phyloP scores from a whole-genome alignment of 2,329 filamentous ascomycete genomes.

The Leptographium galeiforme region DNA sequence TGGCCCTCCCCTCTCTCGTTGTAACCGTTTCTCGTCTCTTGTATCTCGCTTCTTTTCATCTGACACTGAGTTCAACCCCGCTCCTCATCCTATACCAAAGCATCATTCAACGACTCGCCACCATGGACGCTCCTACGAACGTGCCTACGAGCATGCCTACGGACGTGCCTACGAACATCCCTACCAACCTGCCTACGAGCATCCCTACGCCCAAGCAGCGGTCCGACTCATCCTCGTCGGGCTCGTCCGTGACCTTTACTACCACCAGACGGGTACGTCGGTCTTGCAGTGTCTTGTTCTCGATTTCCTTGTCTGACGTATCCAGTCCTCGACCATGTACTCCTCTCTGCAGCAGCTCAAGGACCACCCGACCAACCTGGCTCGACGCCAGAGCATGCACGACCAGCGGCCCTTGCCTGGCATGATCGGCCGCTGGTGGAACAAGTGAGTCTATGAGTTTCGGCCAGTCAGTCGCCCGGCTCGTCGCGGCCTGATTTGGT shows the following conservation, averaged over 20 bases:
- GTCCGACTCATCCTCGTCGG: conserved; percentile 16
- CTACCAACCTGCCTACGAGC: too few relatives aligned
- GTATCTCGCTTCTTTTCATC: background rate
- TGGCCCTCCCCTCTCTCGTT: too few relatives aligned
- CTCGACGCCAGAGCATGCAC: conserved; percentile 40
- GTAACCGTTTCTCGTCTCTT: background rate
- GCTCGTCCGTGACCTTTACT: conserved; percentile 10
- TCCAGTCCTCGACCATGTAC: conserved; percentile 24
- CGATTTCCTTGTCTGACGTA: background rate
- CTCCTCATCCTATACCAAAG: background rate
- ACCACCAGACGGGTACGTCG: conserved; percentile 11
- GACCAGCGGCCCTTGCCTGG: conserved; percentile 38
- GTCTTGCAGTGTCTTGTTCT: background rate
- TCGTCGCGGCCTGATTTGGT: background rate
- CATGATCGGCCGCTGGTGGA: conserved; percentile 41
- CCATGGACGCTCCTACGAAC: conserved; percentile 7
- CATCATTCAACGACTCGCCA: background rate
- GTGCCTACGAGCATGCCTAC: background rate
- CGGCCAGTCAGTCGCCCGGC: background rate
- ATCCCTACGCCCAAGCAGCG: conserved; percentile 11
- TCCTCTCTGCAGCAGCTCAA: conserved; percentile 38
- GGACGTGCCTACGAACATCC: too few relatives aligned
- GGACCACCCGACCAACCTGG: conserved; percentile 25
- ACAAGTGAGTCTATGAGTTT: conserved; percentile 30
- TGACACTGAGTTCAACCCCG: background rate